A percentile compares a stretch with the other conserved stretches of the same genome.
phyloP scores from a whole-genome alignment of 805 yeast genomes.

The Sungouiozyma ichnusensis region DNA sequence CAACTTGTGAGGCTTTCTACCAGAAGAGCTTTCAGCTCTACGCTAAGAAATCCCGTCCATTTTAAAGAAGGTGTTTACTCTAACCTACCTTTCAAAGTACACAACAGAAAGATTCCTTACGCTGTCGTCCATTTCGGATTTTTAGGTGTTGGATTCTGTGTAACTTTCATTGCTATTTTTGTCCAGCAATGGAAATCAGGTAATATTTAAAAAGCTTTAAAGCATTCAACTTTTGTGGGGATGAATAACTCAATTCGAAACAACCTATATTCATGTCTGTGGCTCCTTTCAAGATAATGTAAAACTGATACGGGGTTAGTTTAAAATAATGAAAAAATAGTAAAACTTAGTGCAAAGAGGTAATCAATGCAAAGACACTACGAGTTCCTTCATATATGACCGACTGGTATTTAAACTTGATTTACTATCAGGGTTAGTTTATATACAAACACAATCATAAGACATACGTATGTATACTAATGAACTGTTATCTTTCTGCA shows the following conservation, averaged over 20 bases:
- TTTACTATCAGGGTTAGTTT: too few species aligned
- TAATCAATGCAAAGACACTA: too few species aligned
- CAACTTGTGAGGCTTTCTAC: slow-evolving; percentile 26
- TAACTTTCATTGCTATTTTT: slow-evolving; percentile 70
- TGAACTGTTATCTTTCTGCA: too few species aligned
- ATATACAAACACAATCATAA: too few species aligned
- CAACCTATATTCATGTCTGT: neutral
- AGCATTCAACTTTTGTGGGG: neutral
- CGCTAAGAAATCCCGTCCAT: slow-evolving; percentile 39
- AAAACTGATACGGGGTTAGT: neutral
- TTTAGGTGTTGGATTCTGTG: slow-evolving; percentile 56
- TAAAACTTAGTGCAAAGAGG: neutral
- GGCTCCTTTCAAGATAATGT: slow-evolving; percentile 1
- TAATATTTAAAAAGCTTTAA: slow-evolving; percentile 3
- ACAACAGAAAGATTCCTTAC: slow-evolving; percentile 85
- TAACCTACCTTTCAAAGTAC: slow-evolving; percentile 90
- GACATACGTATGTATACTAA: too few species aligned
- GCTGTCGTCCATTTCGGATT: slow-evolving; percentile 73
- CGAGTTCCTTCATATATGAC: too few species aligned
- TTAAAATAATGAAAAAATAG: too few species aligned
- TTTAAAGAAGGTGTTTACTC: slow-evolving; percentile 78
- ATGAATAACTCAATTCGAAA: neutral
- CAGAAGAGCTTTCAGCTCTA: slow-evolving; percentile 46
- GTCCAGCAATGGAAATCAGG: slow-evolving; percentile 89
- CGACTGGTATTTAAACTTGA: too few species aligned